These are phyloP conservation scores for Pleodorina starrii DNA, from an alignment of 139 green algal genomes.

Conservation along the genomic window DNA sequence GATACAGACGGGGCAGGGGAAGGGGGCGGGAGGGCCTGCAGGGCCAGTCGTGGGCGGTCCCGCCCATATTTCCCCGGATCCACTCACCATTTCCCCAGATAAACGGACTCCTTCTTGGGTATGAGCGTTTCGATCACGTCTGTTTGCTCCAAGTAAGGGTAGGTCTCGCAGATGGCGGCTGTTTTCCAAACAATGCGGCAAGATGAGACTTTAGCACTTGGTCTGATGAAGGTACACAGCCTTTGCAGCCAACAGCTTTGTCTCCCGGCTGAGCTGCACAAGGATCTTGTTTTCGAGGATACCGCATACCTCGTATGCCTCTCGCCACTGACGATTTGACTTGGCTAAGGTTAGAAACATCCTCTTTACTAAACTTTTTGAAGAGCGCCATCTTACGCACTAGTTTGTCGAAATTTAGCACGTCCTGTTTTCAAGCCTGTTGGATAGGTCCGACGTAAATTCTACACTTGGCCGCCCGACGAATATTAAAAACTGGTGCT, in stretches of 20 bases:
- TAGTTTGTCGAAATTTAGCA: no score
- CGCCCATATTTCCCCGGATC: not conserved
- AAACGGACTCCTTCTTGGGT: conserved; percentile 95
- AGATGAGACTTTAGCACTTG: not conserved
- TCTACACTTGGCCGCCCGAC: no score
- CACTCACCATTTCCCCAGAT: conserved; percentile 91
- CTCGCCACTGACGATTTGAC: conserved; percentile 93
- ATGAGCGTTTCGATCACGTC: conserved; percentile 92
- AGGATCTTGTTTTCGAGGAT: not conserved
- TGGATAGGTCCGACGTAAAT: no score
- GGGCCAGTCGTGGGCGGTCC: no score
- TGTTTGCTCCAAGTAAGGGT: conserved; percentile 87
- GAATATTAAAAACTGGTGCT: no score
- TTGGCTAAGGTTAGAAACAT: conserved; percentile 76
- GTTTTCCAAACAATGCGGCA: conserved; percentile 26
- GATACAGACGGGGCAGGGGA: no score
- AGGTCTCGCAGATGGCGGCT: conserved; percentile 90
- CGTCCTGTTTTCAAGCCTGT: no score
- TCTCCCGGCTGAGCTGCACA: no score
- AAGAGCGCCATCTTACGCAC: conserved; percentile 70
- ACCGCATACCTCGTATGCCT: conserved; percentile 82
- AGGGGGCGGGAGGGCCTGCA: no score
- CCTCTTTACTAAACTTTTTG: conserved; percentile 79
- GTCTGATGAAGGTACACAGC: no score
- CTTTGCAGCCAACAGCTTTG: no score